Percentiles rank a stretch among this genome's conserved stretches.
phyloP scores from a whole-genome alignment of 2,329 filamentous ascomycete genomes.

The Colletotrichum viniferum region DNA sequence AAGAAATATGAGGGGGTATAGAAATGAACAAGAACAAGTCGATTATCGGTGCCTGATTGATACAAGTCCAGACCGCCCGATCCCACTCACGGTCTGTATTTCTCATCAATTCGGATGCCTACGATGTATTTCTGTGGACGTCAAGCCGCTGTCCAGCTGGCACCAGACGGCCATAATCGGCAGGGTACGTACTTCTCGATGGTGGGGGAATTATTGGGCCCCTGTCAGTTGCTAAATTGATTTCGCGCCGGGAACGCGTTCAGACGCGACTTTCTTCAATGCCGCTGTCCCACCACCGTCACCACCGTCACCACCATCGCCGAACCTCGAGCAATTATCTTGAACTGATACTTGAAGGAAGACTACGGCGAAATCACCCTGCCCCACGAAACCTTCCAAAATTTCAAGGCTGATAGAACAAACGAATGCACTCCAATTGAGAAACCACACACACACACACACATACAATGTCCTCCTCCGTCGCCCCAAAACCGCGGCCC shows the following conservation, averaged over 20 bases:
- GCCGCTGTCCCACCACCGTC: not conserved
- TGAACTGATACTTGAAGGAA: not conserved
- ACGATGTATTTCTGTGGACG: slow-evolving; percentile 1
- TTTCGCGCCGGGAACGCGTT: slow-evolving; percentile 38
- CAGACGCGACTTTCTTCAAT: slow-evolving; percentile 38
- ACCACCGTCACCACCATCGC: not conserved
- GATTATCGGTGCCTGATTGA: not conserved
- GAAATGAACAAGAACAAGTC: not conserved
- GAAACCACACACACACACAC: not conserved
- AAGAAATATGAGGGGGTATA: not conserved
- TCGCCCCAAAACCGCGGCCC: slow-evolving; percentile 58
- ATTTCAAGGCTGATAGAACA: not conserved
- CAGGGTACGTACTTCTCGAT: not conserved
- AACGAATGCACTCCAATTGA: not conserved
- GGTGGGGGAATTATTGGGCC: not conserved
- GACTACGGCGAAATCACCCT: not conserved
- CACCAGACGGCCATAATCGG: not conserved
- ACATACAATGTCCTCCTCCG: slow-evolving; percentile 34
- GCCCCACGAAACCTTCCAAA: not conserved
- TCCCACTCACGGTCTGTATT: slow-evolving; percentile 3
- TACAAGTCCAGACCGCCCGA: not conserved
- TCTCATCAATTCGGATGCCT: slow-evolving; percentile 20
- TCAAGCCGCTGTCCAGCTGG: not conserved
- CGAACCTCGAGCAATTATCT: slow-evolving; percentile 1
- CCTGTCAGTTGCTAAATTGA: slow-evolving; percentile 31